Evolutionary conservation across 139 green algal genomes (phyloP).

Genomic region (Picochlorum sp.): DNA sequence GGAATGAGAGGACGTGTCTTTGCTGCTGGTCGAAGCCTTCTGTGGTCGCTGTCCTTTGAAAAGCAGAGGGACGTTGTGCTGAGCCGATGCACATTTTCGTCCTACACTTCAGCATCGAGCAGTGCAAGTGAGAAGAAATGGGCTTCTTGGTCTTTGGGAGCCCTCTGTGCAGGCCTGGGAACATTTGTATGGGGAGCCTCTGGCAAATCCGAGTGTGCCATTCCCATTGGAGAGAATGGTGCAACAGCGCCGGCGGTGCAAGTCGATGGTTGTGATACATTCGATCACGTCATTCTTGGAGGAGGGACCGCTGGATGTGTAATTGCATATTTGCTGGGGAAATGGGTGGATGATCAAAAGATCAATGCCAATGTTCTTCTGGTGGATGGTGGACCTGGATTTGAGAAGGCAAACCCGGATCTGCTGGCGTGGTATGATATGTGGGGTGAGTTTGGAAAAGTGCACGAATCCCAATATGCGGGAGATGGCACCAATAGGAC

Average conservation of each 20-base stretch:
- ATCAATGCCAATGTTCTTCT: slow-evolving; percentile 1
- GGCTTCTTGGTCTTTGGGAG: too few relatives aligned
- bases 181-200: too few relatives aligned
- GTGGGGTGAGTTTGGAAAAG: slow-evolving; percentile 1
- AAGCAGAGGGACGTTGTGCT: too few relatives aligned
- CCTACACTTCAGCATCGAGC: too few relatives aligned
- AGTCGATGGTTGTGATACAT: not conserved
- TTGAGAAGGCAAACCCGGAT: not conserved
- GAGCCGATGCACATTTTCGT: too few relatives aligned
- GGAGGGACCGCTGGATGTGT: slow-evolving; percentile 1
- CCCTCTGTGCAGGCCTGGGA: too few relatives aligned
- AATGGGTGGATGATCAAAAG: slow-evolving; percentile 6
- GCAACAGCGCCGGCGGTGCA: not conserved
- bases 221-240: not conserved
- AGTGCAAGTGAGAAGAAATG: too few relatives aligned
- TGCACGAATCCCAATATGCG: not conserved
- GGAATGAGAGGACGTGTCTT: too few relatives aligned
- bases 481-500: not conserved
- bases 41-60: too few relatives aligned
- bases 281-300: slow-evolving; percentile 5
- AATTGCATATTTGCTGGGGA: not conserved
- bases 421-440: not conserved
- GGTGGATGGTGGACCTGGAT: not conserved
- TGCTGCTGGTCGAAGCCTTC: too few relatives aligned
- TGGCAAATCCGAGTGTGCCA: not conserved